Evolutionary conservation across 805 yeast species (phyloP).

Genomic region (Kodamaea jinghongensis): DNA sequence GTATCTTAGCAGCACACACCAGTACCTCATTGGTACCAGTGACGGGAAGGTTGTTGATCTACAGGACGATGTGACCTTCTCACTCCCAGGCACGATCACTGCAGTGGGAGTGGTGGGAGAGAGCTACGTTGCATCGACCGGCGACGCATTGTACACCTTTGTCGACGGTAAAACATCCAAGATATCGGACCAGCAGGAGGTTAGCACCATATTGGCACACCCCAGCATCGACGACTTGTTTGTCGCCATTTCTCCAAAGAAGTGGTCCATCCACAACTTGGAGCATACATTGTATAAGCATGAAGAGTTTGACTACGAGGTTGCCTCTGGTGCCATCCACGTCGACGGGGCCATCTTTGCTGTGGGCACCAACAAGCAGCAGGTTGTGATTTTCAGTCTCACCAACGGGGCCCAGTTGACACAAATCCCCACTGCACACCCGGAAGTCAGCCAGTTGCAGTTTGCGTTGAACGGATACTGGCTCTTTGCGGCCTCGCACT

Average conservation of each 20-base stretch:
- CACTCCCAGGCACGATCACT: slow-evolving; percentile 1
- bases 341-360: slow-evolving; percentile 50
- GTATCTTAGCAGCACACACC: slow-evolving; percentile 1
- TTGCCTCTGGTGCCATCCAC: slow-evolving; percentile 32
- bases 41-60: slow-evolving; percentile 6
- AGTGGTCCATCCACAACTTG: slow-evolving; percentile 21
- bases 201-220: slow-evolving; percentile 24
- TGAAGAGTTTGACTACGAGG: background rate
- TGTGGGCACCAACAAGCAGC: slow-evolving; percentile 32
- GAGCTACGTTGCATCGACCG: slow-evolving; percentile 3
- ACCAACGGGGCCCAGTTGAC: slow-evolving; percentile 37
- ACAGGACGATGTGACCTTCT: slow-evolving; percentile 9
- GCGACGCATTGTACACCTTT: background rate
- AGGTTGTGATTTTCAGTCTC: slow-evolving; percentile 39
- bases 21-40: slow-evolving; percentile 4
- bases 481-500: slow-evolving; percentile 37
- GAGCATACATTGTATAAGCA: slow-evolving; percentile 8
- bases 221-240: slow-evolving; percentile 31
- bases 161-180: background rate
- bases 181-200: slow-evolving; percentile 1
- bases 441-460: slow-evolving; percentile 30
- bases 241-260: slow-evolving; percentile 24
- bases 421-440: slow-evolving; percentile 23
- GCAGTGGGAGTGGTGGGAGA: slow-evolving; percentile 2
- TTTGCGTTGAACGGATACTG: slow-evolving; percentile 70